These are phyloP conservation scores for Cyberlindnera veronae DNA, from an alignment of 805 yeast species.

Conservation along the genomic window DNA sequence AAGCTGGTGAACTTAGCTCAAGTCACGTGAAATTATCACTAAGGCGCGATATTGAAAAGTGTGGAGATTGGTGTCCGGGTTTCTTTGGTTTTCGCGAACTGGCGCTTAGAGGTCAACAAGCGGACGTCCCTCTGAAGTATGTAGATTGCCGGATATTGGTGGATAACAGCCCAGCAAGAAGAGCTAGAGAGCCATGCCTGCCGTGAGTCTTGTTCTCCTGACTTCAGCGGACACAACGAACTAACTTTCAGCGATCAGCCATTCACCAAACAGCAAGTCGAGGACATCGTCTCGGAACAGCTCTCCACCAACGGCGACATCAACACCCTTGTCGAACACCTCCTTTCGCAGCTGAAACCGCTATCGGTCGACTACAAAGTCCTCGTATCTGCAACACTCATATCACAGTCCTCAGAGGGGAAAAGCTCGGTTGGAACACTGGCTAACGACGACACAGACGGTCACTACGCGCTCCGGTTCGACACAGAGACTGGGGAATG, in stretches of 20 bases:
- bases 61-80: no score
- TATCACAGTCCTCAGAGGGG: neutral
- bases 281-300: constrained; percentile 3
- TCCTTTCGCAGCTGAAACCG: constrained; percentile 4
- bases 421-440: constrained; percentile 9
- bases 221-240: neutral
- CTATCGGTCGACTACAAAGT: constrained; percentile 11
- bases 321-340: constrained; percentile 3
- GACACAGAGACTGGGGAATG: constrained; percentile 2
- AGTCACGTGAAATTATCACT: constrained; percentile 13
- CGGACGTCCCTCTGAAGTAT: no score
- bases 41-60: no score
- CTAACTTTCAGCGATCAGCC: constrained; percentile 5
- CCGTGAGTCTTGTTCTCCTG: constrained; percentile 3
- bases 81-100: no score
- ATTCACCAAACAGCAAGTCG: constrained; percentile 9
- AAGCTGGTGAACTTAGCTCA: constrained; percentile 6
- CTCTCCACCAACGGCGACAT: constrained; percentile 2
- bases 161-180: no score
- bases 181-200: constrained; percentile 4
- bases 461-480: constrained; percentile 9
- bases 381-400: constrained; percentile 3
- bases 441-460: constrained; percentile 15
- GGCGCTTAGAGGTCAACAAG: no score
- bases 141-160: no score